Evolutionary conservation across 1,284 basidiomycete genomes (phyloP), one percentile per base, ranked within the genome.

Genomic region (Ceratobasidium sp.): DNA sequence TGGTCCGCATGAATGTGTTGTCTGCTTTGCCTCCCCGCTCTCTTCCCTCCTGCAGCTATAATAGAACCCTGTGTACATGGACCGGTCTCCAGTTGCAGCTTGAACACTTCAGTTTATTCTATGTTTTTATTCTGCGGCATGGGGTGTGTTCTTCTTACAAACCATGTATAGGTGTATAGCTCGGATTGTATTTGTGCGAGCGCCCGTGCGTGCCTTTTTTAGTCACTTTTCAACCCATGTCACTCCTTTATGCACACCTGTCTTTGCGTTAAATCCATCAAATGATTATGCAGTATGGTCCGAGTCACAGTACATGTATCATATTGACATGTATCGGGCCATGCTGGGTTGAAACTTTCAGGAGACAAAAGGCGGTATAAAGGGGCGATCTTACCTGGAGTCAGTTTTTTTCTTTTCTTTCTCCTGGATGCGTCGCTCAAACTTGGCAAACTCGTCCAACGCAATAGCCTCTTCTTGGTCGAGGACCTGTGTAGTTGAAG

Each of bases 381-480:
- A 40, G 44, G 29, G 34, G n/a, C 46, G 76, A 40, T 57, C 82
- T 86, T 81, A 88, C 88, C 84, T 79, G 81, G 85, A 81, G 83
- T 84, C 51, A 2, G 7, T 83, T 77, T 86, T 82, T 77, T 86
- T 86, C 79, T 84, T 80, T 76, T 84, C 81, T 79, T 89, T 86
- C 76, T 87, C 84, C 57, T 87, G 86, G 54, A 99, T 83, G 73
- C 91, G 90, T 80, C 92, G 83, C 84, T 99, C 97, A 11, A 99
- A 89, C 86, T 98, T 99, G 70, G 90, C 87, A 81, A 99, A 99
- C 84, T 98, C 98, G 79, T 93, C 90, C 77, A 95, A 82, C 0
- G 97, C 94, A 68, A 99, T 90, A 22, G 88, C 86, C 83, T 99
- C 97, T 82, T 99, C 97, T 80, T 93, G 90, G 82, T 96, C 97